Evolutionary conservation across 257 asterid species (phyloP).

Genomic region (Petunia axillaris): DNA sequence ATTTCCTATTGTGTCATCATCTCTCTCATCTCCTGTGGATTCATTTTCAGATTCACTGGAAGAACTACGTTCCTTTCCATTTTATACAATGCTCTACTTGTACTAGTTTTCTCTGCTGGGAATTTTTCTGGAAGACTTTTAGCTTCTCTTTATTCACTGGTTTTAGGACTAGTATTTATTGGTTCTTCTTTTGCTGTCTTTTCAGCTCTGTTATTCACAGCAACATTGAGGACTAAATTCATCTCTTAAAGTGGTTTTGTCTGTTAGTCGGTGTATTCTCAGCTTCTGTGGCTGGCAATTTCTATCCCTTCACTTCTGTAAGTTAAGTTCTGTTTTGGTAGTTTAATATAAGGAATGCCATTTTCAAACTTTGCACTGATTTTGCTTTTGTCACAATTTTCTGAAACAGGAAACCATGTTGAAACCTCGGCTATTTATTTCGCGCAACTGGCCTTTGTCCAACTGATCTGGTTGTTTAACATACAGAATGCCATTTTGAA

Average conservation of each 20-base stretch:
- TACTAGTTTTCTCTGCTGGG: conserved; percentile 23
- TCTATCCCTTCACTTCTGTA: conserved; percentile 33
- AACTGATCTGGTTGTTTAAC: conserved; percentile 51
- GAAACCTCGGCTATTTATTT: conserved; percentile 44
- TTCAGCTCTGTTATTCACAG: conserved; percentile 7
- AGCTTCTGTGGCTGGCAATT: conserved; percentile 29
- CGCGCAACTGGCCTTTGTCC: conserved; percentile 47
- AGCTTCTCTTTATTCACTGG: conserved; percentile 4
- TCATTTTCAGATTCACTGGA: neutral
- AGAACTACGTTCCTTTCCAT: conserved; percentile 2
- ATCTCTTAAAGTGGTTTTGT: conserved; percentile 24
- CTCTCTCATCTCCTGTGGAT: neutral
- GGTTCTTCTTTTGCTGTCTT: conserved; percentile 21
- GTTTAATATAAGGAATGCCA: conserved; percentile 48
- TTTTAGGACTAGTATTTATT: neutral
- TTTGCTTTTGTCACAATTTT: conserved; percentile 12
- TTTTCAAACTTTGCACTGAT: conserved; percentile 19
- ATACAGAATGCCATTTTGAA: conserved; percentile 37
- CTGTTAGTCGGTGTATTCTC: conserved; percentile 27
- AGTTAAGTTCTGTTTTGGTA: conserved; percentile 47
- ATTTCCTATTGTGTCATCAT: neutral
- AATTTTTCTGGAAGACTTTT: neutral
- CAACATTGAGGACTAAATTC: conserved; percentile 22
- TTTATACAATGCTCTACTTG: neutral
- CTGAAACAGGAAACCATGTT: conserved; percentile 50